phyloP scores from a whole-genome alignment of 1,284 basidiomycete species.

The Trichosporon ovoides region DNA sequence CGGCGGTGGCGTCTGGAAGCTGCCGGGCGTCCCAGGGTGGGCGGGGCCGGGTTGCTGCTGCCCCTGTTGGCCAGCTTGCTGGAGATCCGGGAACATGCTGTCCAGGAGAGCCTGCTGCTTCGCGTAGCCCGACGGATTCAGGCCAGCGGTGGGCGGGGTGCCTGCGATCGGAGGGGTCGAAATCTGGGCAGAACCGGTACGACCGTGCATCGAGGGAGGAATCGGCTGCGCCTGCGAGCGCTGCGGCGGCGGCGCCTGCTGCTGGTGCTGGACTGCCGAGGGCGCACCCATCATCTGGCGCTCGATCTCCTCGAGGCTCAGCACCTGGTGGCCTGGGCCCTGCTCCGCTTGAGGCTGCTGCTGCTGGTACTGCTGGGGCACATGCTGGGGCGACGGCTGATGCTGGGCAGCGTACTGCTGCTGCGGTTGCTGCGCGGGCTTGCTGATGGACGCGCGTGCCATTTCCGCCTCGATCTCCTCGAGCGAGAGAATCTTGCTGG shows the following conservation, averaged over 20 bases:
- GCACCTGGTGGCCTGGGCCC: slow-evolving; percentile 17
- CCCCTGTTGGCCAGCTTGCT: slow-evolving; percentile 19
- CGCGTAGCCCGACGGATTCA: slow-evolving; percentile 35
- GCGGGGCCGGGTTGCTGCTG: slow-evolving; percentile 17
- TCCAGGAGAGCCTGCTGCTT: slow-evolving; percentile 41
- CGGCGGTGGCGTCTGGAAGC: slow-evolving; percentile 12
- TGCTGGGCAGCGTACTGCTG: slow-evolving; percentile 5
- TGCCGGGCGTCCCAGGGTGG: slow-evolving; percentile 19
- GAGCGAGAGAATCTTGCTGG: slow-evolving; percentile 63
- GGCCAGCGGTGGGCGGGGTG: slow-evolving; percentile 27
- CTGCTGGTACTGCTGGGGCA: slow-evolving; percentile 13
- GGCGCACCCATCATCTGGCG: slow-evolving; percentile 41
- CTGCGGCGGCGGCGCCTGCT: slow-evolving; percentile 40
- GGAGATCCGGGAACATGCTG: slow-evolving; percentile 46
- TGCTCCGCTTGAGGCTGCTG: slow-evolving; percentile 3
- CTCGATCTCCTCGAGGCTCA: slow-evolving; percentile 50
- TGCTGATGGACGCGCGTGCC: slow-evolving; percentile 42
- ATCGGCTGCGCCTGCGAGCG: slow-evolving; percentile 1
- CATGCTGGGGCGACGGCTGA: slow-evolving; percentile 4
- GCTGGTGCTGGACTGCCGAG: slow-evolving; percentile 18
- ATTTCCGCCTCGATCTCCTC: slow-evolving; percentile 94
- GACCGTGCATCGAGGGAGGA: background rate
- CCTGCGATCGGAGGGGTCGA: slow-evolving; percentile 4
- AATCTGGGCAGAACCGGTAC: background rate
- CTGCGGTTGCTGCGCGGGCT: slow-evolving; percentile 14